phyloP scores from a whole-genome alignment of 352 stramenopile genomes.

The Phytophthora foliorum region DNA sequence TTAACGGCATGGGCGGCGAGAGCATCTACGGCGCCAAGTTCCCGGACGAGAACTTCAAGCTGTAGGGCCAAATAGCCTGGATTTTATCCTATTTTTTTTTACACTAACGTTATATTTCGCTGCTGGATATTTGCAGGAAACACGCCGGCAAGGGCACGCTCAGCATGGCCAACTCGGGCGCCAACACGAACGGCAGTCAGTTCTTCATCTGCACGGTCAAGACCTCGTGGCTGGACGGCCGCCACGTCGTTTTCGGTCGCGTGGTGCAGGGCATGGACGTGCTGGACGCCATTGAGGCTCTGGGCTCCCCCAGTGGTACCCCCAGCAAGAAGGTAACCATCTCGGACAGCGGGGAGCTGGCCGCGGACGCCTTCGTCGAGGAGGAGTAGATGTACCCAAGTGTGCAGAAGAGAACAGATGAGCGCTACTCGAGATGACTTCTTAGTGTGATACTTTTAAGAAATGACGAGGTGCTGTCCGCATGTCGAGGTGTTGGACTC shows the following conservation, averaged over 20 bases:
- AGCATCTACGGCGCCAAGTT: slow-evolving; percentile 87
- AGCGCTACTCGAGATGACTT: background rate
- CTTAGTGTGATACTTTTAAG: slow-evolving; percentile 6
- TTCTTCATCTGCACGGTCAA: slow-evolving; percentile 98
- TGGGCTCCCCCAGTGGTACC: slow-evolving; percentile 93
- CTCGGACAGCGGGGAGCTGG: slow-evolving; percentile 95
- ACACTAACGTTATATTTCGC: background rate
- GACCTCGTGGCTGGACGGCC: slow-evolving; percentile 92
- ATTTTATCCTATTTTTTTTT: background rate
- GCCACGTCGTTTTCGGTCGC: slow-evolving; percentile 94
- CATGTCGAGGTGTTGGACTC: background rate
- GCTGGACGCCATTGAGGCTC: slow-evolving; percentile 95
- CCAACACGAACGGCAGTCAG: slow-evolving; percentile 96
- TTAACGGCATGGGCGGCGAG: slow-evolving; percentile 82
- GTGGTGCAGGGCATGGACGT: slow-evolving; percentile 97
- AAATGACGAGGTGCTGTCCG: background rate
- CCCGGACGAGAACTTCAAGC: slow-evolving; percentile 89
- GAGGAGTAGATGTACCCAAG: slow-evolving; percentile 38
- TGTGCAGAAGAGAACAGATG: background rate
- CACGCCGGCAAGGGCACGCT: slow-evolving; percentile 75
- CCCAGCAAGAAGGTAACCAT: slow-evolving; percentile 92
- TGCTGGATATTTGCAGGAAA: slow-evolving; percentile 49
- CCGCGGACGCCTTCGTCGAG: slow-evolving; percentile 61
- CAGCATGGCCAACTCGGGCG: slow-evolving; percentile 88
- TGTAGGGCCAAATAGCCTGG: slow-evolving; percentile 42